A percentile compares a stretch with the other conserved stretches of the same genome.
phyloP scores from a whole-genome alignment of 2,329 filamentous ascomycete species.

The Laburnicola sp. region DNA sequence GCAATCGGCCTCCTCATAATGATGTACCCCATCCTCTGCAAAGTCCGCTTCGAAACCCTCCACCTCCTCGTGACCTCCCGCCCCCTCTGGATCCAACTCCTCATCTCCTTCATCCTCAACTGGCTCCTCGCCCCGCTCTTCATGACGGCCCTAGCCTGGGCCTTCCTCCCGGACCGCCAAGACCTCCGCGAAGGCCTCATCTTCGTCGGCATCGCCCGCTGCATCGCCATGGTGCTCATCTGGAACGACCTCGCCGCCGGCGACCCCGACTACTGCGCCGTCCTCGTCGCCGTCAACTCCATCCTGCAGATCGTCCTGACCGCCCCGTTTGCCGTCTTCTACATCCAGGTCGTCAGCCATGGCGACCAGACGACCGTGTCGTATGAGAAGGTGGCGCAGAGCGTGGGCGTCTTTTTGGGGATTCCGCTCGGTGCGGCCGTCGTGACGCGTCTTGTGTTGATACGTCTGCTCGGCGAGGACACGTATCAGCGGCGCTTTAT shows the following conservation, averaged over 20 bases:
- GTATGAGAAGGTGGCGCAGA: slow-evolving; percentile 73
- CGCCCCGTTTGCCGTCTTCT: slow-evolving; percentile 53
- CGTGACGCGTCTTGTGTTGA: slow-evolving; percentile 69
- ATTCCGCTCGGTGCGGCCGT: slow-evolving; percentile 81
- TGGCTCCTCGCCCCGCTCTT: slow-evolving; percentile 82
- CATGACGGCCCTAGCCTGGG: slow-evolving; percentile 76
- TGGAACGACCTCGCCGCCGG: slow-evolving; percentile 80
- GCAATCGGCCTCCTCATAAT: slow-evolving; percentile 82
- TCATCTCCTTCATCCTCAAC: slow-evolving; percentile 74
- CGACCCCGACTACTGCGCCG: slow-evolving; percentile 78
- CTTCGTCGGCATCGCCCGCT: slow-evolving; percentile 80
- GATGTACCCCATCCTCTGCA: slow-evolving; percentile 94
- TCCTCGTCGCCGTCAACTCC: slow-evolving; percentile 54
- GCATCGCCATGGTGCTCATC: slow-evolving; percentile 86
- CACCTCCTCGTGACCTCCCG: slow-evolving; percentile 65
- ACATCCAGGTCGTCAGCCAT: slow-evolving; percentile 67
- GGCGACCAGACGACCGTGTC: slow-evolving; percentile 50
- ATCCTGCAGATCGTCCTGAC: slow-evolving; percentile 54
- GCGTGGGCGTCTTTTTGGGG: slow-evolving; percentile 79
- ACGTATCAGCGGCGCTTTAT: slow-evolving; percentile 73
- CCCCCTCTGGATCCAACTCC: slow-evolving; percentile 76
- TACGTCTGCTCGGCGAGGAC: slow-evolving; percentile 55
- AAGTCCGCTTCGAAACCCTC: slow-evolving; percentile 76
- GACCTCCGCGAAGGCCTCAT: slow-evolving; percentile 67
- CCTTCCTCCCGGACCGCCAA: slow-evolving; percentile 49